A percentile compares a stretch with the other conserved stretches of the same genome.
Evolutionary conservation across 331 rosid species (phyloP).

Genomic region (Rhamnella rubrinervis): DNA sequence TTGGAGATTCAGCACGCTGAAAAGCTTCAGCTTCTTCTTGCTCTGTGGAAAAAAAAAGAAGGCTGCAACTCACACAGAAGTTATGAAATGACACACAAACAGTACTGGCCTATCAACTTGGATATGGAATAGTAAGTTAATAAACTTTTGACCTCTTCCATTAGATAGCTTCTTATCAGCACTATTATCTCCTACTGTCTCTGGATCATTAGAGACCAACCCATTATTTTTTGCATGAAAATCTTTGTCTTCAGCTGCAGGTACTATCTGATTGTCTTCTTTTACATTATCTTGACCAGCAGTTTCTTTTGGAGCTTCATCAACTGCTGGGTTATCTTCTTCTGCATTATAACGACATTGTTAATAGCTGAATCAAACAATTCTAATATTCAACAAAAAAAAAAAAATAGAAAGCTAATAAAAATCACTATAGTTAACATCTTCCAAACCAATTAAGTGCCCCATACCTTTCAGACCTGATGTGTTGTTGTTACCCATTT

Average conservation of each 20-base stretch:
- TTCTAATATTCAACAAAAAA: not conserved
- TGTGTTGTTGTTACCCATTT: constrained; percentile 84
- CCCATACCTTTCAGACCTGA: constrained; percentile 63
- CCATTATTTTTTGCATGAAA: constrained; percentile 25
- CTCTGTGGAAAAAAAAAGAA: constrained; percentile 30
- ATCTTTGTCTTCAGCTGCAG: constrained; percentile 20
- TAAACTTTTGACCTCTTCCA: constrained; percentile 13
- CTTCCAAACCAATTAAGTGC: not conserved
- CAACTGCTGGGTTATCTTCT: constrained; percentile 45
- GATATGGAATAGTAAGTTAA: not conserved
- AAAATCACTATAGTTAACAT: constrained; percentile 9
- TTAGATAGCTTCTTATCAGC: constrained; percentile 4
- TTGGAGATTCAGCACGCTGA: constrained; percentile 29
- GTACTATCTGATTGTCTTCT: constrained; percentile 30
- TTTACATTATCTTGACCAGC: constrained; percentile 18
- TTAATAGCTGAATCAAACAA: not conserved
- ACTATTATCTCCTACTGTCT: constrained; percentile 24
- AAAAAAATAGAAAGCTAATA: not conserved
- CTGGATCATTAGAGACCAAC: constrained; percentile 27
- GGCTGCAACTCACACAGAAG: not conserved
- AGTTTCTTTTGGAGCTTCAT: constrained; percentile 24
- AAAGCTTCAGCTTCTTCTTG: constrained; percentile 35
- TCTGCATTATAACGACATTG: constrained; percentile 43
- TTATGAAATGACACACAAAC: not conserved
- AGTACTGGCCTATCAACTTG: not conserved